Evolutionary conservation across 2,329 filamentous ascomycete species (phyloP).

Genomic region (Xylaria digitata): DNA sequence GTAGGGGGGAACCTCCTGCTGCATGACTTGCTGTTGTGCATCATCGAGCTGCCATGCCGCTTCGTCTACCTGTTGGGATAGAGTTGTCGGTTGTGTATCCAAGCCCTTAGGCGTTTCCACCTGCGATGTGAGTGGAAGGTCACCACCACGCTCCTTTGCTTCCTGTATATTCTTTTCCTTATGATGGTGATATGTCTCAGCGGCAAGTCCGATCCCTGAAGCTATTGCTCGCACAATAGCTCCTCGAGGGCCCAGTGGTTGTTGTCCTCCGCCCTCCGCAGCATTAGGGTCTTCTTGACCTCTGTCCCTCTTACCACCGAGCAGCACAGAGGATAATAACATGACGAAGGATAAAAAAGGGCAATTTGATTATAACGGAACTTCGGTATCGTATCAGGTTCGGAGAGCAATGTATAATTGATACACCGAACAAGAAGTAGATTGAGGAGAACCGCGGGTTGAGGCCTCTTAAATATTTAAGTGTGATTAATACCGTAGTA

Average conservation of each 20-base stretch:
- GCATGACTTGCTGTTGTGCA: conserved; percentile 25
- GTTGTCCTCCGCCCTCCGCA: too few relatives aligned
- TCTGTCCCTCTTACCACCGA: background rate
- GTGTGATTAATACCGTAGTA: too few relatives aligned
- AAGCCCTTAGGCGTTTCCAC: too few relatives aligned
- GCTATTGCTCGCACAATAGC: conserved; percentile 22
- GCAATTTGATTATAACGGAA: too few relatives aligned
- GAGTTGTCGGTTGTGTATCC: background rate
- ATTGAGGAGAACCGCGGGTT: too few relatives aligned
- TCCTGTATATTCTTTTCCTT: conserved; percentile 29
- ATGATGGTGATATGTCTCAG: conserved; percentile 24
- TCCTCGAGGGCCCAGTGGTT: too few relatives aligned
- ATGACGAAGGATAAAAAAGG: background rate
- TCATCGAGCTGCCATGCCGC: conserved; percentile 34
- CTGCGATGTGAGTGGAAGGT: too few relatives aligned
- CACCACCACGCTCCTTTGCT: background rate
- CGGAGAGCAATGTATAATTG: too few relatives aligned
- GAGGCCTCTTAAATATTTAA: too few relatives aligned
- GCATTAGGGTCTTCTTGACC: too few relatives aligned
- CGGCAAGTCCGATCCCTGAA: conserved; percentile 26
- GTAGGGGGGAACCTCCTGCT: background rate
- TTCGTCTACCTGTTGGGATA: conserved; percentile 27
- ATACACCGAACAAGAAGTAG: too few relatives aligned
- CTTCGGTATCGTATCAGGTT: too few relatives aligned
- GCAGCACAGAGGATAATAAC: background rate